Evolutionary conservation across 495 filamentous ascomycete genomes (phyloP), one percentile per base, ranked within the genome.

Genomic region (Neurospora sp.): DNA sequence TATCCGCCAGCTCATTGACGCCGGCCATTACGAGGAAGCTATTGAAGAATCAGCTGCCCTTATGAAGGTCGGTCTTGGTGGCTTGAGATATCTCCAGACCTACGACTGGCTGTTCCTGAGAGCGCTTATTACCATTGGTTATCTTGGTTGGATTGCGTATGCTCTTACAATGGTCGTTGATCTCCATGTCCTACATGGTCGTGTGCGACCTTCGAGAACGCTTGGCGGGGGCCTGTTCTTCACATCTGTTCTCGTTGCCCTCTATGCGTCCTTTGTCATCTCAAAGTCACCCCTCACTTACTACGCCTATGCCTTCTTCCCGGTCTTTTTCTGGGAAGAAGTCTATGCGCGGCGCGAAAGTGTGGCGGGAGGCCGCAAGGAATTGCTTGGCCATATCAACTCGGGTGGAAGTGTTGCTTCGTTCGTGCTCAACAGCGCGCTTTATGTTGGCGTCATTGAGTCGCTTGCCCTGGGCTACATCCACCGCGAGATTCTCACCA

Each of bases 71-170:
- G 92, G 91, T 6, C 86, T 98, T 3, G 89, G 93, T 71, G 96
- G 96, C 31, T 85, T 99, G 48, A 88, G 96, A 48, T 99, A 99
- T 78, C 86, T 98, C 39, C 96, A 99, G 79, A 98, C 93, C 0
- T 89, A 88, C 73, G 96, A 99, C 82, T 99, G 96, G 96, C 86
- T 98, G n/a, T 98, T 99, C 83, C 81, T 99, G 41, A 87, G 96
- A 69, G 91, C 91, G n/a, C 87, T 98, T 42, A 92, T 99, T 41
- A 96, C 96, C 14, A 78, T 90, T n/a, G 96, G 96, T 22, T 99
- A 98, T 78, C 81, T 98, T 35, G 96, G 96, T 31, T 99, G 95
- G 95, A 97, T 99, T 75, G 91, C 93, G 16, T 99, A 95, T 83
- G 93, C 96, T 0, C 84, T 97, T 69, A 96, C 94, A 5, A 97